Conservation (phyloP, 495 filamentous ascomycete genomes). For the Hapsidospora chrysogenum region DNA sequence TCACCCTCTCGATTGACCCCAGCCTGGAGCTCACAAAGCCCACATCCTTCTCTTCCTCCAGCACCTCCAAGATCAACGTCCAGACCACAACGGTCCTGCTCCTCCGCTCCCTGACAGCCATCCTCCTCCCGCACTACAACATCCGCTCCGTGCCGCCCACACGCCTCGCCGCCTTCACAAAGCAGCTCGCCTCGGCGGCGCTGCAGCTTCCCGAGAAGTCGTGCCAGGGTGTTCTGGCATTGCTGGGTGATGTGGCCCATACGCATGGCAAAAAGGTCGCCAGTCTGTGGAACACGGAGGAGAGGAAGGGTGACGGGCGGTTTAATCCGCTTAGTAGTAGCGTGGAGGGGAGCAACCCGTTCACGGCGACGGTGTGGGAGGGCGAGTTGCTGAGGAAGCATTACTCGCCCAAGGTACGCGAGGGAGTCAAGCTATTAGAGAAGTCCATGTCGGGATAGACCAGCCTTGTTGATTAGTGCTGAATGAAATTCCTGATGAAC, state of each 20-base stretch:
- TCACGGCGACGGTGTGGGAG: constrained; percentile 83
- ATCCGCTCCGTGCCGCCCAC: constrained; percentile 49
- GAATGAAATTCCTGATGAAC: background rate
- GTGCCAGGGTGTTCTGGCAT: constrained; percentile 51
- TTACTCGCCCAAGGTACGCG: constrained; percentile 72
- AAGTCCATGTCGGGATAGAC: constrained; percentile 21
- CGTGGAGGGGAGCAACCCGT: constrained; percentile 73
- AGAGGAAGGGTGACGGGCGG: constrained; percentile 58
- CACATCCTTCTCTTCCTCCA: constrained; percentile 31
- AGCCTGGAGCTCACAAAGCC: constrained; percentile 81
- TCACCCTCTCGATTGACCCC: constrained; percentile 58
- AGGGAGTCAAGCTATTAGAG: constrained; percentile 56
- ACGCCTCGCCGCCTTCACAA: constrained; percentile 80
- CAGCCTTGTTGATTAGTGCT: background rate
- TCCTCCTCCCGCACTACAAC: constrained; percentile 51
- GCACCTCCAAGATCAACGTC: constrained; percentile 64
- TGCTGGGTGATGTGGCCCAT: constrained; percentile 59
- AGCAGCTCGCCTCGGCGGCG: constrained; percentile 66
- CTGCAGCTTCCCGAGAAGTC: constrained; percentile 86
- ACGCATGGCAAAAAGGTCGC: constrained; percentile 23
- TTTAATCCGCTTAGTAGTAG: constrained; percentile 39
- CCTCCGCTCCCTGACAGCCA: constrained; percentile 62
- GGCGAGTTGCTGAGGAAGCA: constrained; percentile 72
- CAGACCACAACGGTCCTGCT: constrained; percentile 84
- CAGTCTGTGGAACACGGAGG: constrained; percentile 40